A percentile compares a stretch with the other conserved stretches of the same genome.
Conservation (phyloP, 768 basidiomycete genomes). For the Leccinum arenicola region DNA sequence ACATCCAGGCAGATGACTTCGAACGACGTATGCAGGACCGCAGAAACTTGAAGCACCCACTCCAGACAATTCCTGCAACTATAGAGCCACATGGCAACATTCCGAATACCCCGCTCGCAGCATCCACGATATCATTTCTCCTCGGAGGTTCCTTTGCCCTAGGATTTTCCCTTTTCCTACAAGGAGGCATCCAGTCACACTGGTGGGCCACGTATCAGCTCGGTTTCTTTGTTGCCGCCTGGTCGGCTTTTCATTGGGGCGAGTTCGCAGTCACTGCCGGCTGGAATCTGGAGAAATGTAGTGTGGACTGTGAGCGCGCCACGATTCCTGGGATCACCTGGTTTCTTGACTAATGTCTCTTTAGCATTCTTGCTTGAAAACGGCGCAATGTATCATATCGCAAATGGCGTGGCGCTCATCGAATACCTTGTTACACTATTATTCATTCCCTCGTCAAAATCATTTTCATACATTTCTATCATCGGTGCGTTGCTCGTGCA, state of each 20-base stretch:
- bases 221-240: constrained; percentile 78
- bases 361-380: constrained; percentile 94
- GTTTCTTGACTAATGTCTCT: constrained; percentile 3
- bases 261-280: constrained; percentile 96
- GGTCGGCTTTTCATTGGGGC: constrained; percentile 88
- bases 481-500: constrained; percentile 45
- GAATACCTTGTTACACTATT: constrained; percentile 79
- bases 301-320: constrained; percentile 77
- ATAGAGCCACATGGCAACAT: constrained; percentile 49
- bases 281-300: constrained; percentile 92
- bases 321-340: background rate
- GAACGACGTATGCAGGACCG: constrained; percentile 47
- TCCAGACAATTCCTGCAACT: constrained; percentile 54
- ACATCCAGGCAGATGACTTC: constrained; percentile 31
- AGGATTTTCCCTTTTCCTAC: constrained; percentile 49
- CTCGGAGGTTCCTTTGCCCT: constrained; percentile 71
- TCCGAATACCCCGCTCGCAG: constrained; percentile 87
- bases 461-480: constrained; percentile 51
- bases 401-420: constrained; percentile 70
- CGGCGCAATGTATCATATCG: constrained; percentile 78
- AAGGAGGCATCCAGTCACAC: constrained; percentile 40
- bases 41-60: constrained; percentile 33
- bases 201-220: constrained; percentile 77
- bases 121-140: constrained; percentile 76
- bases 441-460: constrained; percentile 63